Percentiles rank a stretch among this genome's conserved stretches.
Evolutionary conservation across 2,329 filamentous ascomycete genomes (phyloP).

Genomic region (Botryosphaeria dothidea): DNA sequence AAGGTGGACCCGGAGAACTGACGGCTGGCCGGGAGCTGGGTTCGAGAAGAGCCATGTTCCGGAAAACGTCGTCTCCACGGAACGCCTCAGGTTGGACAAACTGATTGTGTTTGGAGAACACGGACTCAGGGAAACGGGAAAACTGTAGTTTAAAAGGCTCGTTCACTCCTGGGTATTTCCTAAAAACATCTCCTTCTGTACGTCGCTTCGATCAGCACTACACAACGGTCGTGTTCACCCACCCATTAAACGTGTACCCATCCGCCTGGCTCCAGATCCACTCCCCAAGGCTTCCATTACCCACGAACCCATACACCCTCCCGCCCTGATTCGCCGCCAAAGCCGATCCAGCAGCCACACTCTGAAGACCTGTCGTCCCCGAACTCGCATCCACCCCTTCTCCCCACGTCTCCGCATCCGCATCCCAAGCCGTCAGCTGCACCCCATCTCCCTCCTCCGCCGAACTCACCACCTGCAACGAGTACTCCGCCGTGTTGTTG

Average conservation of each 20-base stretch:
- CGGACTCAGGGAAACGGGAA: background rate
- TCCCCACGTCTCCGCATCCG: background rate
- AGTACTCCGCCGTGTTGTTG: background rate
- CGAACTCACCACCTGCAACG: background rate
- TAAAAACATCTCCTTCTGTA: too few relatives aligned
- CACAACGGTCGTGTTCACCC: background rate
- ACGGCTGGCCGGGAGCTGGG: background rate
- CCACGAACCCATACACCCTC: slow-evolving; percentile 4
- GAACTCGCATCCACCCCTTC: background rate
- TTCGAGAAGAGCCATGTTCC: background rate
- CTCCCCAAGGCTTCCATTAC: background rate
- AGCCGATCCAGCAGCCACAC: background rate
- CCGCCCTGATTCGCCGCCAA: background rate
- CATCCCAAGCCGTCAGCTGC: background rate
- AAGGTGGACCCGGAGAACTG: slow-evolving; percentile 32
- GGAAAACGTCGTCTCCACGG: slow-evolving; percentile 15
- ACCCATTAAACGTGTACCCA: background rate
- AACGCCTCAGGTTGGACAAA: slow-evolving; percentile 23
- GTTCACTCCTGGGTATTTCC: too few relatives aligned
- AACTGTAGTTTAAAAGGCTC: background rate
- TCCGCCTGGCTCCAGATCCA: background rate
- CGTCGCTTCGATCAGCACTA: too few relatives aligned
- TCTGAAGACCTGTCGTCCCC: background rate
- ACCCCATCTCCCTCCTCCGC: background rate
- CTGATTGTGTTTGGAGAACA: slow-evolving; percentile 26